Conservation (phyloP, 768 basidiomycete species). For the Arthromyces matolae region DNA sequence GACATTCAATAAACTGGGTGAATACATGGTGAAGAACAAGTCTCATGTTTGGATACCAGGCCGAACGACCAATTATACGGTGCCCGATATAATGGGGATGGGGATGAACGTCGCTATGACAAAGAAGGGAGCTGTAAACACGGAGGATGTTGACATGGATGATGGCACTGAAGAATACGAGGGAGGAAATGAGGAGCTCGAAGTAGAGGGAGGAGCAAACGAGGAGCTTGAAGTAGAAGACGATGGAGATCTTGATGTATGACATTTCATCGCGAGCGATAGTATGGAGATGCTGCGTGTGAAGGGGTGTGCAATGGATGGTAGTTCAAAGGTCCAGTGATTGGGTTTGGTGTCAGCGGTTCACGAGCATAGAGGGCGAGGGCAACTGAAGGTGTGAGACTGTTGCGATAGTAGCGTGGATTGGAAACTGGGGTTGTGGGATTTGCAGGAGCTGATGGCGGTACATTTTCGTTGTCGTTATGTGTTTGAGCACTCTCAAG, state of each 20-base stretch:
- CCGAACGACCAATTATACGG: background rate
- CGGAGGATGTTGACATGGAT: background rate
- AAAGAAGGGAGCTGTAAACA: background rate
- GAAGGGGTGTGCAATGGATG: background rate
- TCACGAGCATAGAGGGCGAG: no score
- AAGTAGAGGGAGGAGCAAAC: no score
- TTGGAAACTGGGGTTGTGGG: no score
- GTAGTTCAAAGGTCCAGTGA: background rate
- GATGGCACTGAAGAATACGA: background rate
- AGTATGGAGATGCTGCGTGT: background rate
- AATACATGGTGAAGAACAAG: slow-evolving; percentile 13
- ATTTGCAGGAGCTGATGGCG: no score
- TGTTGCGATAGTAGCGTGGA: no score
- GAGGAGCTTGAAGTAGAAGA: slow-evolving; percentile 1
- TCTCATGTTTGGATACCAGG: slow-evolving; percentile 8
- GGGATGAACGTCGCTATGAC: background rate
- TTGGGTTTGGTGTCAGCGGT: no score
- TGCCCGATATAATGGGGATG: slow-evolving; percentile 3
- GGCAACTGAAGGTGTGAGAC: no score
- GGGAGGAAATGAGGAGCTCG: background rate
- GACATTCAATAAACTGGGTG: slow-evolving; percentile 18
- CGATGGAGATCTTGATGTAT: slow-evolving; percentile 3
- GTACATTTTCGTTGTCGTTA: no score
- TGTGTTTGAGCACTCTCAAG: no score
- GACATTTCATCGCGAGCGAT: background rate